These are phyloP conservation scores for Phytophthora tubulina DNA, from an alignment of 352 stramenopile species.

Conservation along the genomic window DNA sequence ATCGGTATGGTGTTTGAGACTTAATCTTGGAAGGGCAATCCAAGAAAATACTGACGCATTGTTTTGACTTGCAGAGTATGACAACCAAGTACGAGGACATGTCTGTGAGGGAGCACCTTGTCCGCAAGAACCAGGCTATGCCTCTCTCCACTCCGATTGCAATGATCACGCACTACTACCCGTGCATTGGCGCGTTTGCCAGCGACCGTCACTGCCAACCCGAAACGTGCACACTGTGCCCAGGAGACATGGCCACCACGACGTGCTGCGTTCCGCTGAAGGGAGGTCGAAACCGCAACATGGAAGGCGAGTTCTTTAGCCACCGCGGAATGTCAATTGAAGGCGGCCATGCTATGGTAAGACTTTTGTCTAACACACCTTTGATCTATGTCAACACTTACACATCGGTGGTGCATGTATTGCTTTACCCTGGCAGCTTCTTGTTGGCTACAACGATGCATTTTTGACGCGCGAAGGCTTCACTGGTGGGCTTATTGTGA, in stretches of 20 bases:
- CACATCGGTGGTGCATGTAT: background rate
- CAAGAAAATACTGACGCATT: background rate
- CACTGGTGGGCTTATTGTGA: slow-evolving; percentile 79
- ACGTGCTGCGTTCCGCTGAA: slow-evolving; percentile 84
- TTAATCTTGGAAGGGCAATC: no score
- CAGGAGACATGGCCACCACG: slow-evolving; percentile 75
- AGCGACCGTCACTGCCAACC: slow-evolving; percentile 69
- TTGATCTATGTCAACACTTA: background rate
- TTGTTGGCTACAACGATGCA: slow-evolving; percentile 83
- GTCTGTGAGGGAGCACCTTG: slow-evolving; percentile 76
- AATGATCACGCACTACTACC: slow-evolving; percentile 86
- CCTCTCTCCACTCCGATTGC: slow-evolving; percentile 77
- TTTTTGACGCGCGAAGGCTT: slow-evolving; percentile 81
- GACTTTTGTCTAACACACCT: background rate
- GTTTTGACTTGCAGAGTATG: slow-evolving; percentile 54
- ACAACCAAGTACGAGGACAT: slow-evolving; percentile 86
- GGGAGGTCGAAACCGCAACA: slow-evolving; percentile 78
- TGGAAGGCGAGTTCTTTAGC: slow-evolving; percentile 88
- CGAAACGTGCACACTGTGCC: slow-evolving; percentile 75
- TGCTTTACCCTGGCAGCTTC: slow-evolving; percentile 48
- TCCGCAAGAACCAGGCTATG: slow-evolving; percentile 83
- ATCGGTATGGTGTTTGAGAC: slow-evolving; percentile 43
- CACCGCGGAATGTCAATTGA: slow-evolving; percentile 85
- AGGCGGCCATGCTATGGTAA: slow-evolving; percentile 82
- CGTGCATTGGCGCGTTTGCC: slow-evolving; percentile 71